These are phyloP conservation scores for Lablab purpureus DNA, from an alignment of 306 rosid species.

Conservation along the genomic window DNA sequence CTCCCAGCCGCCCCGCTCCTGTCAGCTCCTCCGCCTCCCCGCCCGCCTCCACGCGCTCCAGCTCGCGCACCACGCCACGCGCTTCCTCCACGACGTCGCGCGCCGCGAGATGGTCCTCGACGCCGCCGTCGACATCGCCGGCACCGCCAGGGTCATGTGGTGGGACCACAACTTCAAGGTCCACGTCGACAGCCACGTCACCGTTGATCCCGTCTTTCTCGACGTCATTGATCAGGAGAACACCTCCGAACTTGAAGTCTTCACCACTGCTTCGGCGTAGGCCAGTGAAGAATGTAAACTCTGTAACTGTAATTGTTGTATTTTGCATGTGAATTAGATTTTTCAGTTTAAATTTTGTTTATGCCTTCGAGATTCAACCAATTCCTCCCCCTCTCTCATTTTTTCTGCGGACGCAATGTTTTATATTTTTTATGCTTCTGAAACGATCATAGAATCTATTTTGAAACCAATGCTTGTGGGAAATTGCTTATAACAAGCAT, in stretches of 20 bases:
- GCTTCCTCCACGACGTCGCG: conserved; percentile 66
- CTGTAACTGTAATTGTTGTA: background rate
- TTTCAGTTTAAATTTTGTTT: background rate
- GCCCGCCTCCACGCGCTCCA: conserved; percentile 69
- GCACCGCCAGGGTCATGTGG: conserved; percentile 76
- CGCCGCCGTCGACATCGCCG: conserved; percentile 71
- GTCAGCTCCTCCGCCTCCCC: conserved; percentile 76
- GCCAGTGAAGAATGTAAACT: background rate
- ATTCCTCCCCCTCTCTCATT: background rate
- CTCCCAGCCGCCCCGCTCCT: conserved; percentile 73
- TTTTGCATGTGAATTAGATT: background rate
- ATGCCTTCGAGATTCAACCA: background rate
- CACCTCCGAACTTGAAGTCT: conserved; percentile 59
- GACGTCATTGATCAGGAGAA: conserved; percentile 81
- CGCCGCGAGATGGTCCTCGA: conserved; percentile 80
- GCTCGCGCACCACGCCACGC: conserved; percentile 70
- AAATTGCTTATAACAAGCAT: background rate
- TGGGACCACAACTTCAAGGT: conserved; percentile 79
- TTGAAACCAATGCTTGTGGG: conserved; percentile 2
- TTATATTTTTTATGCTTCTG: background rate
- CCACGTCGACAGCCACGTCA: conserved; percentile 79
- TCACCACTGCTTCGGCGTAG: background rate
- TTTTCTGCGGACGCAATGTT: background rate
- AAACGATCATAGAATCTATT: background rate
- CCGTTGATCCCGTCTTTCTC: conserved; percentile 88